Base-by-base conservation (phyloP, 306 rosid species). In the Glycine latifolia region DNA sequence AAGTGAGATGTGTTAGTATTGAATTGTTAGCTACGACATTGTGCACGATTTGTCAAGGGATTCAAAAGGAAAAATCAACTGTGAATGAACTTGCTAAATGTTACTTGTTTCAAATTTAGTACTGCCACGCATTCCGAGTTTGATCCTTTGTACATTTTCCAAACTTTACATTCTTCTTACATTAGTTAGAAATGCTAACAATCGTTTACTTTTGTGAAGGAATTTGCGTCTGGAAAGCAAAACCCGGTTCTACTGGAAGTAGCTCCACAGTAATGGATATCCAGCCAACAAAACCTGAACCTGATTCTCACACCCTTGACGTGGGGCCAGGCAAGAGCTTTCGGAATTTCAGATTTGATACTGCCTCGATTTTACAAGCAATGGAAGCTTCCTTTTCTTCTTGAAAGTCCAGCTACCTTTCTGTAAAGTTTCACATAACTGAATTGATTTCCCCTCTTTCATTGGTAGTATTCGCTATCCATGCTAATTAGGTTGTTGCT, bases 161-260 rank as follows among this genome's bases (percentile, higher is more conserved):
- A 48, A 53, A 77, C 49, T 56, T 1, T 26, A 26, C 31, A 26
- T 26, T 26, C 31, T 26, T 26, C 31, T 26, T 26, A 26, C 31
- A 26, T 26, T 26, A 43, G 15, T 56, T 10, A 61, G 55, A 56
- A 71, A 73, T 70, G 60, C 80, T 85, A 73, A 84, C 71, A 37
- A 76, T 66, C 83, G 44, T 10, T 81, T 75, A 10, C 74, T 85
- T 47, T 81, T 77, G 75, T 26, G 17, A 76, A 95, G 99, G 94
- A 78, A 70, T 91, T 62, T 84, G 85, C 37, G 90, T 93, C 73
- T 95, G 98, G 98, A 95, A 88, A 78, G 96, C 94, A 7, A 95
- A 92, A 85, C 90, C 79, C 85, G 71, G 81, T 79, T 91, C 91
- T 4, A 84, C 20, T 9, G 94, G 97, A 81, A 90, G 89, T 85